phyloP scores from a whole-genome alignment of 345 rosid genomes.

The Balakata baccata region DNA sequence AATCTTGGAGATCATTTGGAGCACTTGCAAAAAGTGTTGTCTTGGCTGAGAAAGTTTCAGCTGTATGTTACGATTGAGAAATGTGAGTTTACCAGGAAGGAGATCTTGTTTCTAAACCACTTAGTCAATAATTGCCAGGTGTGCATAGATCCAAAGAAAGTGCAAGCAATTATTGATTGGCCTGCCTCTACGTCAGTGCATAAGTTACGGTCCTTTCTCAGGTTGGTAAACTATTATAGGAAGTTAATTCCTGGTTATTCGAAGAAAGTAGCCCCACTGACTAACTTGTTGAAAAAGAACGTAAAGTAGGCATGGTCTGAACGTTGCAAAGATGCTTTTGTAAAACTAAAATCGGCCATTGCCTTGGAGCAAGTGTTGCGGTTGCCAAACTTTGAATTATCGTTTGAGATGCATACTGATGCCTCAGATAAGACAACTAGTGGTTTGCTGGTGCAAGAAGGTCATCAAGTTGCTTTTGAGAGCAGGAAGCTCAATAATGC shows the following conservation, averaged over 20 bases:
- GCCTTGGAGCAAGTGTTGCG: background rate
- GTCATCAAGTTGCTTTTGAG: background rate
- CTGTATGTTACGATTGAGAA: no score
- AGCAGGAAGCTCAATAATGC: background rate
- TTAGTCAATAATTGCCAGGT: no score
- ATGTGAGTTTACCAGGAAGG: no score
- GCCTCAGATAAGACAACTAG: background rate
- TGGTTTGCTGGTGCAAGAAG: background rate
- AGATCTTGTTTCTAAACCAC: no score
- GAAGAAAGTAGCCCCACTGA: no score
- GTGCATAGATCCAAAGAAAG: no score
- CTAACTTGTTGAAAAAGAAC: background rate
- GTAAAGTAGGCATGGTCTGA: background rate
- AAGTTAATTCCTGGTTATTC: no score
- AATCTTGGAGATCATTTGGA: background rate
- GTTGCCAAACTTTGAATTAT: background rate
- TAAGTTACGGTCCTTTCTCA: no score
- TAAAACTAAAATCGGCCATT: background rate
- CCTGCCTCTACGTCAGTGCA: no score
- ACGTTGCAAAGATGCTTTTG: background rate
- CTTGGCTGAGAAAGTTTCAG: background rate
- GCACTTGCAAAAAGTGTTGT: background rate
- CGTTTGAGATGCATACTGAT: slow-evolving; percentile 6
- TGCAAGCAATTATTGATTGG: no score
- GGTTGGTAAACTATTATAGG: no score